These are phyloP conservation scores for Fusarium sp. DNA, from an alignment of 2,329 filamentous ascomycete species.

Conservation along the genomic window DNA sequence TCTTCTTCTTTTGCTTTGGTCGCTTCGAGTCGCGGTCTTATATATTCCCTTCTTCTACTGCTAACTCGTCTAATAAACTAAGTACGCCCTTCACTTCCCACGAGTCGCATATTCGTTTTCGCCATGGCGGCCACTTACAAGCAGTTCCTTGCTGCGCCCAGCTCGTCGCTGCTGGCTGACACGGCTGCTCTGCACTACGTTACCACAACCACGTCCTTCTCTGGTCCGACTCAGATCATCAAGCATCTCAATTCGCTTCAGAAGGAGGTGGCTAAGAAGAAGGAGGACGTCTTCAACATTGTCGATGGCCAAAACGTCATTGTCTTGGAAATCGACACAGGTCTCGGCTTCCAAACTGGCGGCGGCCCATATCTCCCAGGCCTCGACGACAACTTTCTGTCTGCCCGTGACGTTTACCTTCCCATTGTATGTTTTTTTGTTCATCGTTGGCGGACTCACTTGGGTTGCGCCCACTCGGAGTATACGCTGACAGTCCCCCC, in stretches of 20 bases:
- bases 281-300: conserved; percentile 80
- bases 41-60: conserved; percentile 11
- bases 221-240: conserved; percentile 81
- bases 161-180: conserved; percentile 72
- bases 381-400: conserved; percentile 94
- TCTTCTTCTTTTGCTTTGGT: conserved; percentile 21
- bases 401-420: conserved; percentile 84
- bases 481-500: conserved; percentile 24
- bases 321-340: conserved; percentile 88
- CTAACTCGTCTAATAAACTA: conserved; percentile 16
- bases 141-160: conserved; percentile 79
- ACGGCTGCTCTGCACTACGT: conserved; percentile 88
- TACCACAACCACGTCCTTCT: conserved; percentile 84
- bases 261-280: conserved; percentile 85
- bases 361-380: conserved; percentile 90
- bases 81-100: conserved; percentile 22
- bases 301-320: conserved; percentile 81
- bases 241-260: conserved; percentile 83
- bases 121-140: conserved; percentile 72
- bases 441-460: background rate
- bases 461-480: background rate
- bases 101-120: conserved; percentile 39
- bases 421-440: conserved; percentile 77
- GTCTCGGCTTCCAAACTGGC: conserved; percentile 83
- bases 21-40: conserved; percentile 29